Base-by-base conservation (phyloP, 2,329 filamentous ascomycete species). In the Emericellopsis atlantica region DNA sequence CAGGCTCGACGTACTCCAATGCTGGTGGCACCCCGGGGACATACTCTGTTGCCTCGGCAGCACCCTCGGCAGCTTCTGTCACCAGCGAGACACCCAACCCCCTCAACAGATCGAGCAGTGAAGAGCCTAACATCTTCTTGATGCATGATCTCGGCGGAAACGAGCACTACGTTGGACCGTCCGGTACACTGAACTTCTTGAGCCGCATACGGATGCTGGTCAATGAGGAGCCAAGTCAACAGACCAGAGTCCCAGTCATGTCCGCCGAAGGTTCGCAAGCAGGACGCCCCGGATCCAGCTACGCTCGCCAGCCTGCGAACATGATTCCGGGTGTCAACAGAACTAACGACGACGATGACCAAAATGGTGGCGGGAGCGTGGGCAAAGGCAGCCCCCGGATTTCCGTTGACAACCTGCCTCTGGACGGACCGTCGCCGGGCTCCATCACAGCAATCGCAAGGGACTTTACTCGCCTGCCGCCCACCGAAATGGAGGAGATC, bases 111-210 rank as follows among this genome's bases (percentile, higher is more conserved):
- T 32, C 35, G 16, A 32, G 26, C 36, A 46, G 42, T 8, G 48
- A 52, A 10, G 51, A 51, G 23, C 45, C 49, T 6, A 46, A 49
- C 11, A 40, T 51, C 0, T 52, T 49, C 5, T 45, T 60, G 5
- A 53, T 60, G 6, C 50, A 50, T 10, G 59, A 62, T 22, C 53
- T 55, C 1, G 50, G 55, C 11, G 59, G 59, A 0, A 55, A 54
- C 34, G 53, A 56, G 43, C 58, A 62, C 39, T 62, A 60, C 34
- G 60, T 61, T 22, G 59, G 59, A 1, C 59, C 58, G 4, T 61
- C 59, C 1, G 59, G 59, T 2, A 59, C 55, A 2, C 51, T 61
- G 12, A 54, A 56, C 41, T 62, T 62, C 37, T 48, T 59, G 36
- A 56, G 54, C 2, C 53, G 61, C 40, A 50, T 62, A 1, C 54